Evolutionary conservation across 495 filamentous ascomycete species (phyloP), one percentile per base, ranked within the genome.

Genomic region (Trichoderma virens): DNA sequence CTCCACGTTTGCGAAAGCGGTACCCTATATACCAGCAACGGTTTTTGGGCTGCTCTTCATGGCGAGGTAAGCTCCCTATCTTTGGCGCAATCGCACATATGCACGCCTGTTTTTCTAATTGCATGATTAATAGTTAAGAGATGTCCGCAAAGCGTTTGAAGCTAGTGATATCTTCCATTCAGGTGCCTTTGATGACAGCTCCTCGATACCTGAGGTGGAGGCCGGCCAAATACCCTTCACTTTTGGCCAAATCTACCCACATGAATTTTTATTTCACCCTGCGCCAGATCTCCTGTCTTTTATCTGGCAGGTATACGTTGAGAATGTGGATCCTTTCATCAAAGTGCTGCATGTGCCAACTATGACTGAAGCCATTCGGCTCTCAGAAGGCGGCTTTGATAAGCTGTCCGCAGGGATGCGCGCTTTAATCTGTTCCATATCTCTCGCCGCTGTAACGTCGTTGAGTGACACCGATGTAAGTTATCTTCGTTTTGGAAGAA

Each of bases 271-370:
- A 18, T 43, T 54, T 11, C 62, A 35, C 16, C 62, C 62, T 9
- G 47, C 38, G 3, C 47, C 62, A 16, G 13, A 5, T 27, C 62
- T 59, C 13, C 9, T 64, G 6, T 30, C 51, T 35, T 64, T 59
- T 35, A 59, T 65, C 5, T 65, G 64, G 64, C 38, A 65, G 20
- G n/a, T 45, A 3, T 65, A 45, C 60, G 23, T 62, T 18, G 27
- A 65, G 14, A 61, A 65, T 31, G 64, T 65, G 7, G 38, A 61
- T 31, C 64, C 64, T 2, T 61, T 62, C 38, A 18, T 61, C 18
- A 60, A 65, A 8, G 35, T 65, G 7, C 28, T 65, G 1, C 64
- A 65, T 30, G 41, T 61, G 20, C 64, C 64, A 2, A 27, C 59
- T 13, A 31, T 61, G 16, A 7, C 23, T 41, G 35, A 62, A 25